Evolutionary conservation across 2,329 filamentous ascomycete species (phyloP).

Genomic region (Ophiostoma ulmi): DNA sequence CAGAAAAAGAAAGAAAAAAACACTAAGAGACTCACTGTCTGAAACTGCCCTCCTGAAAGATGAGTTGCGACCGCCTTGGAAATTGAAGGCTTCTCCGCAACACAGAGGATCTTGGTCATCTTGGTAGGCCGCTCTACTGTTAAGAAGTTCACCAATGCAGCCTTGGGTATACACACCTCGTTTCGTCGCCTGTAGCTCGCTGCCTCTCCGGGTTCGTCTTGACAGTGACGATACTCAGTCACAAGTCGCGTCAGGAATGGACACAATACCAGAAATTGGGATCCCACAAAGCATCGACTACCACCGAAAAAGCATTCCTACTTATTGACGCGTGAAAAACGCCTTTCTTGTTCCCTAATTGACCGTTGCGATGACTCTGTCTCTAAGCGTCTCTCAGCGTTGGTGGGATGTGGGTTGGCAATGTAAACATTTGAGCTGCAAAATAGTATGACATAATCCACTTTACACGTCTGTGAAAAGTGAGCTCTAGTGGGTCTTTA

Average conservation of each 20-base stretch:
- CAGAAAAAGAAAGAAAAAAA: neutral
- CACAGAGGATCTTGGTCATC: conserved; percentile 52
- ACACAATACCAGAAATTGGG: too few species aligned
- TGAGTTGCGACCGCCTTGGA: conserved; percentile 90
- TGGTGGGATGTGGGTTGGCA: neutral
- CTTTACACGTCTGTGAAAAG: conserved; percentile 15
- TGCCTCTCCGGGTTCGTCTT: neutral
- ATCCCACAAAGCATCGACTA: neutral
- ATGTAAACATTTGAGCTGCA: neutral
- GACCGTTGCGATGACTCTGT: neutral
- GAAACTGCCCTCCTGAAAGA: conserved; percentile 69
- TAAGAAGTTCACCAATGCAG: neutral
- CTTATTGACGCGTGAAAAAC: neutral
- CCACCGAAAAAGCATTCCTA: neutral
- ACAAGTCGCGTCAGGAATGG: neutral
- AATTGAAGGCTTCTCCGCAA: conserved; percentile 76
- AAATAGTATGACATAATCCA: conserved; percentile 16
- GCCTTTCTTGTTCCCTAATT: neutral
- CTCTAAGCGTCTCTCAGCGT: neutral
- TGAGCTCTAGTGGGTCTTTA: conserved; percentile 12
- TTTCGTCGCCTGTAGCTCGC: neutral
- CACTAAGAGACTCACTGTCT: conserved; percentile 53
- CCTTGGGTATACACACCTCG: neutral
- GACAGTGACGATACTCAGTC: neutral
- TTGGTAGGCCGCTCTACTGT: conserved; percentile 21